Evolutionary conservation across 768 basidiomycete species (phyloP).

Genomic region (Porpolomopsis calyptriformis): DNA sequence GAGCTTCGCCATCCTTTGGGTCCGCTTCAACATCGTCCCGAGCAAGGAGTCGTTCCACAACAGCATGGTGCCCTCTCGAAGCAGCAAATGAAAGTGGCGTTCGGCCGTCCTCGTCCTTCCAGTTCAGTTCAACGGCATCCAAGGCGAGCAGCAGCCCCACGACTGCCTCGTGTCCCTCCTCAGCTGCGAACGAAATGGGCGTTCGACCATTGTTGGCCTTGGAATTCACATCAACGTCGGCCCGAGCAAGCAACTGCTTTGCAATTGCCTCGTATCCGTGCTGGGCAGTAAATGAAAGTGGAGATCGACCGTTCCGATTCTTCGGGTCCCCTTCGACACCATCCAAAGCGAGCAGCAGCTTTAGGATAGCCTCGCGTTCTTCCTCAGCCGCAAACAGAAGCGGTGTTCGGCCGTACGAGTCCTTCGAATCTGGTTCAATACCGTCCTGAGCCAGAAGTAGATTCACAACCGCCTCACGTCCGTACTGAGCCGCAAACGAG

Average conservation of each 20-base stretch:
- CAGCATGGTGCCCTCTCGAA: too few species aligned
- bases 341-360: too few species aligned
- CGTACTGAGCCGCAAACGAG: too few species aligned
- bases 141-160: slow-evolving; percentile 3
- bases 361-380: not conserved
- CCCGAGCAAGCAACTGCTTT: too few species aligned
- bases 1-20: slow-evolving; percentile 68
- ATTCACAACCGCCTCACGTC: not conserved
- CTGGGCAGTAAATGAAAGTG: too few species aligned
- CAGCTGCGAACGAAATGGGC: too few species aligned
- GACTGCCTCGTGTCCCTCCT: slow-evolving; percentile 6
- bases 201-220: not conserved
- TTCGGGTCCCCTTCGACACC: too few species aligned
- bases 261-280: too few species aligned
- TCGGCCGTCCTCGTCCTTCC: not conserved
- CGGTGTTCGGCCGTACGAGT: not conserved
- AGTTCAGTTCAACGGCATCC: slow-evolving; percentile 4
- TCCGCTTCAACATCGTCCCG: too few species aligned
- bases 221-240: not conserved
- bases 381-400: not conserved
- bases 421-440: not conserved
- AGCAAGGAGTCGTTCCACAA: too few species aligned
- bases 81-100: slow-evolving; percentile 4
- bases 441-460: not conserved
- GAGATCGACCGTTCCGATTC: too few species aligned